A percentile compares a stretch with the other conserved stretches of the same genome.
Evolutionary conservation across 1,284 basidiomycete species (phyloP).

Genomic region (Cryptococcus sp.): DNA sequence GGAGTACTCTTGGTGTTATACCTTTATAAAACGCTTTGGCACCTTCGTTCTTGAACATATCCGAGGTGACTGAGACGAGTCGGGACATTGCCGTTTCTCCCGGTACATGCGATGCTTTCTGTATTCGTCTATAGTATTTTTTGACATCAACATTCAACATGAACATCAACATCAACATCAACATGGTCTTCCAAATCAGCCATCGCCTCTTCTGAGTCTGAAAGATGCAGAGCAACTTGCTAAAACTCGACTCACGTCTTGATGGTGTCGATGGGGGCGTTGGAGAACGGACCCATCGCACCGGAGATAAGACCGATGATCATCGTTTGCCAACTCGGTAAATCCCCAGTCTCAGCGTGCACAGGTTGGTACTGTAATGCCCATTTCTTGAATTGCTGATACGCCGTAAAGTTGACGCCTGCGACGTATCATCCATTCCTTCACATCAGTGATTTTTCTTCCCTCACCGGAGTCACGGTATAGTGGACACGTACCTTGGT

Average conservation of each 20-base stretch:
- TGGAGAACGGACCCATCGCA: slow-evolving; percentile 95
- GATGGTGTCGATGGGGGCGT: slow-evolving; percentile 96
- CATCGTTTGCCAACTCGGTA: slow-evolving; percentile 95
- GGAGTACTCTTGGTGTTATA: slow-evolving; percentile 92
- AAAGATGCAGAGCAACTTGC: not conserved
- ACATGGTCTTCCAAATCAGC: too few species aligned
- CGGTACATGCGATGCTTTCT: slow-evolving; percentile 76
- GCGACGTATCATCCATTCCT: not conserved
- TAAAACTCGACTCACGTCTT: slow-evolving; percentile 63
- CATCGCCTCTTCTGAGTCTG: not conserved
- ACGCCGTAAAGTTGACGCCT: slow-evolving; percentile 97
- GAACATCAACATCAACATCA: not conserved
- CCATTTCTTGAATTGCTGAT: slow-evolving; percentile 91
- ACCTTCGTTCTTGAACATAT: slow-evolving; percentile 95
- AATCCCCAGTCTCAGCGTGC: slow-evolving; percentile 56
- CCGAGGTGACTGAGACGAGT: slow-evolving; percentile 74
- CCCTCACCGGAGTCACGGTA: not conserved
- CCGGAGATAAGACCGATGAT: slow-evolving; percentile 91
- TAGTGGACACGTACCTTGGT: slow-evolving; percentile 70
- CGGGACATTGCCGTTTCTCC: slow-evolving; percentile 73
- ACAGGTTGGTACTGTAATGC: slow-evolving; percentile 77
- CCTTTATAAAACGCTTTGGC: slow-evolving; percentile 91
- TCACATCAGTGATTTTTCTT: not conserved
- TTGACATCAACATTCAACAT: not conserved
- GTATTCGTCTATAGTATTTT: slow-evolving; percentile 53